phyloP scores from a whole-genome alignment of 352 stramenopile species.

The Globisporangium cylindrosporum region DNA sequence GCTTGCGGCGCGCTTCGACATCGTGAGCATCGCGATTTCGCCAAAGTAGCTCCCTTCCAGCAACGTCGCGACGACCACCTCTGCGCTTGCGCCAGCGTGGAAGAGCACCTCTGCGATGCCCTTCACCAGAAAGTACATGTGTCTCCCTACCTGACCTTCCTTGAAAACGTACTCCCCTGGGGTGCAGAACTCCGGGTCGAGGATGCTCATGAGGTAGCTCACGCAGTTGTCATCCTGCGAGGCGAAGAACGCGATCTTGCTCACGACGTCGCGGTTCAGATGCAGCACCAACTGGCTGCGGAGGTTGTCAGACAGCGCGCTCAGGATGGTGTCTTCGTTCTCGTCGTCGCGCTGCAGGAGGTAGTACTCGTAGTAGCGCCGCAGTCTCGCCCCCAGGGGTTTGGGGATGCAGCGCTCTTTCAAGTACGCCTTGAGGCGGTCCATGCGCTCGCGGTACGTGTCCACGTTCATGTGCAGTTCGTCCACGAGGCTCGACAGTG shows the following conservation, averaged over 20 bases:
- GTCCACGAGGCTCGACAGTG: conserved; percentile 71
- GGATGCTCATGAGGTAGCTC: conserved; percentile 81
- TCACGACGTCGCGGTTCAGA: conserved; percentile 78
- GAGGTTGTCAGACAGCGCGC: conserved; percentile 67
- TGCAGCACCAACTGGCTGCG: conserved; percentile 73
- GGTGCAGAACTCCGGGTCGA: conserved; percentile 77
- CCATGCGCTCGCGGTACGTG: conserved; percentile 57
- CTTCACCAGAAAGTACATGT: conserved; percentile 87
- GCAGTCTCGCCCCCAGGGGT: conserved; percentile 45
- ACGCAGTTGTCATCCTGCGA: conserved; percentile 77
- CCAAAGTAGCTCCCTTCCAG: conserved; percentile 78
- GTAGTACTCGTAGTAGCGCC: conserved; percentile 83
- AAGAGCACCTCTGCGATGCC: conserved; percentile 71
- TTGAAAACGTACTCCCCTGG: conserved; percentile 82
- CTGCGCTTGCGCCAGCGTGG: conserved; percentile 44
- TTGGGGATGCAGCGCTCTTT: conserved; percentile 60
- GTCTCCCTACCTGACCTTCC: conserved; percentile 68
- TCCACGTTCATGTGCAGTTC: conserved; percentile 54
- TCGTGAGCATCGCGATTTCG: conserved; percentile 80
- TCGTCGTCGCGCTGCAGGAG: conserved; percentile 68
- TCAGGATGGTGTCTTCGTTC: conserved; percentile 70
- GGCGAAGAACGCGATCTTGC: conserved; percentile 79
- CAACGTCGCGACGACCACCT: conserved; percentile 60
- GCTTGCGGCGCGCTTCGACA: conserved; percentile 73
- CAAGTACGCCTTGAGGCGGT: conserved; percentile 77